Conservation (phyloP, 2,329 filamentous ascomycete species). For the Aureobasidium vineae region DNA sequence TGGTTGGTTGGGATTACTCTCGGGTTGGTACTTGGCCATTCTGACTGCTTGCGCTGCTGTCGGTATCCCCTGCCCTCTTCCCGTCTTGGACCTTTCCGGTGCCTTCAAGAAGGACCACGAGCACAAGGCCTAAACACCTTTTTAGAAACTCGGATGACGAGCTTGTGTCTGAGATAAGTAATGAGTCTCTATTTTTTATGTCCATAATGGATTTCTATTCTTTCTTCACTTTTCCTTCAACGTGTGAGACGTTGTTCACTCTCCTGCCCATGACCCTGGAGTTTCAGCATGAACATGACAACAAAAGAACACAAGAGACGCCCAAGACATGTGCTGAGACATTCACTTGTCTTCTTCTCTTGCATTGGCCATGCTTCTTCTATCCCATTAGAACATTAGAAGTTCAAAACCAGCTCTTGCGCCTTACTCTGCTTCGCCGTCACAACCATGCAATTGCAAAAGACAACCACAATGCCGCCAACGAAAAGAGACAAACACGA, state of each 20-base stretch:
- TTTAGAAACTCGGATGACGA: background rate
- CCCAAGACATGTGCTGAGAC: background rate
- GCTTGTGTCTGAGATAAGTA: conserved; percentile 6
- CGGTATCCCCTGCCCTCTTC: conserved; percentile 32
- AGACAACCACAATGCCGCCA: too few relatives aligned
- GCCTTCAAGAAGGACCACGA: conserved; percentile 28
- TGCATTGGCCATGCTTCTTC: background rate
- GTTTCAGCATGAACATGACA: background rate
- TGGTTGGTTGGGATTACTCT: conserved; percentile 32
- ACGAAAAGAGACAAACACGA: too few relatives aligned
- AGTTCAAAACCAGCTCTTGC: too few relatives aligned
- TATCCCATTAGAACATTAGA: background rate
- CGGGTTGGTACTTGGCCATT: conserved; percentile 35
- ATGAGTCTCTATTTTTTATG: background rate
- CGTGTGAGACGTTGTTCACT: background rate
- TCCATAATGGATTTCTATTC: background rate
- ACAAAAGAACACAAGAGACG: background rate
- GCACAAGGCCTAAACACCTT: background rate
- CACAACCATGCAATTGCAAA: too few relatives aligned
- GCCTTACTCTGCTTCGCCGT: too few relatives aligned
- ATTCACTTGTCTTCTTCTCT: background rate
- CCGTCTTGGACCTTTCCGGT: conserved; percentile 31
- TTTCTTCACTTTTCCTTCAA: background rate
- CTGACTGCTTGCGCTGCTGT: conserved; percentile 32
- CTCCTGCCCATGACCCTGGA: background rate